Base-by-base conservation (phyloP, 1,284 basidiomycete genomes). In the Cryptococcus amylolentus region DNA sequence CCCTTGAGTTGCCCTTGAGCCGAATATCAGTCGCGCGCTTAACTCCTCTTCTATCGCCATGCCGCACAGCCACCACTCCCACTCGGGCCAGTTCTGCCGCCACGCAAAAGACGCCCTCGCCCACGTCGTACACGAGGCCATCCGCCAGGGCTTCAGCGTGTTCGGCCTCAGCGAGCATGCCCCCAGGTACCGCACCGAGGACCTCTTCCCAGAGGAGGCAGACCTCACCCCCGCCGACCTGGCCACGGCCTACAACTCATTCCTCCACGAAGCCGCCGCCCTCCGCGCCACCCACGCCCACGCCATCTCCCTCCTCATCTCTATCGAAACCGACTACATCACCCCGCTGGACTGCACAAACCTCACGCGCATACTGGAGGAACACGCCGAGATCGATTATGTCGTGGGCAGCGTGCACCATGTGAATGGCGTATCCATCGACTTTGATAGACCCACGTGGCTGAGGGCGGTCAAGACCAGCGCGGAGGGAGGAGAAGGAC, bases 101-200 rank as follows among this genome's bases (percentile, higher is more conserved):
- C 96, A 98, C 74, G 95, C 92, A 16, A 77, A 76, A 73, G 79
- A 66, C 87, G 81, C 81, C 0, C 82, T 98, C 23, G 86, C 92
- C 61, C 84, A 89, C 2, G 87, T 94, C 14, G 86, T 96, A 1
- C 71, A 80, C 5, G 86, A 87, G 63, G 94, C 96, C 10, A 86
- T 91, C 54, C 70, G 78, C 3, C 83, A 88, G 71, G 85, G 87
- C 0, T 98, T 98, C 73, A 80, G 83, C 56, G 81, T 88, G 0
- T 98, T 88, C 70, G 91, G 93, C 4, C 80, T 98, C 56, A 89
- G 87, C n/a, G 95, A 98, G 77, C 96, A 98, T 76, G 88, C 89
- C 46, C 95, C 95, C 40, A 85, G 95, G 37, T 93, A 91, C 75
- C 81, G 90, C 56, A 52, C 66, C 1, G 72, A 83, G 39, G 92